Percentiles rank a stretch among this genome's conserved stretches.
phyloP scores from a whole-genome alignment of 495 filamentous ascomycete species.

The Viridothelium virens region DNA sequence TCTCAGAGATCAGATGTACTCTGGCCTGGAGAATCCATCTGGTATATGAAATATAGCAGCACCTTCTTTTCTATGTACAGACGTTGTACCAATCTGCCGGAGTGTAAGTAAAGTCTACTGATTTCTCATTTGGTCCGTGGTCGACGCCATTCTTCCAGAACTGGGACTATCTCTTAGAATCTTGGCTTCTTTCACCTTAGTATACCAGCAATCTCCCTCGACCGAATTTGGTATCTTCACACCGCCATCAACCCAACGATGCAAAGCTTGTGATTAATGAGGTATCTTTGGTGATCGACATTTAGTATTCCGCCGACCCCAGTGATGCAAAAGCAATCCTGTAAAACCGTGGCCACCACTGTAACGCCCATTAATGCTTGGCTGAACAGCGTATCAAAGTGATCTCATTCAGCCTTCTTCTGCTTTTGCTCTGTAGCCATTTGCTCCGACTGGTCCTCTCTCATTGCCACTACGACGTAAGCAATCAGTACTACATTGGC shows the following conservation, averaged over 20 bases:
- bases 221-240: not conserved
- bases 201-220: not conserved
- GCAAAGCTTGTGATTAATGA: not conserved
- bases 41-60: too few relatives aligned
- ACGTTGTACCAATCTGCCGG: too few relatives aligned
- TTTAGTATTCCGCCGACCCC: too few relatives aligned
- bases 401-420: slow-evolving; percentile 52
- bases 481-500: slow-evolving; percentile 87
- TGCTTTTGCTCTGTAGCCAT: slow-evolving; percentile 47
- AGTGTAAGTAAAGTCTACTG: too few relatives aligned
- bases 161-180: not conserved
- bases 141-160: too few relatives aligned
- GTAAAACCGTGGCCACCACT: not conserved
- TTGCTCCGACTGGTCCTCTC: slow-evolving; percentile 70
- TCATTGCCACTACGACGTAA: slow-evolving; percentile 87
- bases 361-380: not conserved
- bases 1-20: too few relatives aligned
- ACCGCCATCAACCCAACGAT: not conserved
- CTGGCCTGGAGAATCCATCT: too few relatives aligned
- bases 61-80: too few relatives aligned
- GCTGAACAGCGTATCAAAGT: not conserved
- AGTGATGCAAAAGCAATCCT: not conserved
- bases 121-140: too few relatives aligned
- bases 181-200: not conserved
- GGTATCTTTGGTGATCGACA: not conserved